Evolutionary conservation across 768 basidiomycete species (phyloP).

Genomic region (Mycena leptocephala): DNA sequence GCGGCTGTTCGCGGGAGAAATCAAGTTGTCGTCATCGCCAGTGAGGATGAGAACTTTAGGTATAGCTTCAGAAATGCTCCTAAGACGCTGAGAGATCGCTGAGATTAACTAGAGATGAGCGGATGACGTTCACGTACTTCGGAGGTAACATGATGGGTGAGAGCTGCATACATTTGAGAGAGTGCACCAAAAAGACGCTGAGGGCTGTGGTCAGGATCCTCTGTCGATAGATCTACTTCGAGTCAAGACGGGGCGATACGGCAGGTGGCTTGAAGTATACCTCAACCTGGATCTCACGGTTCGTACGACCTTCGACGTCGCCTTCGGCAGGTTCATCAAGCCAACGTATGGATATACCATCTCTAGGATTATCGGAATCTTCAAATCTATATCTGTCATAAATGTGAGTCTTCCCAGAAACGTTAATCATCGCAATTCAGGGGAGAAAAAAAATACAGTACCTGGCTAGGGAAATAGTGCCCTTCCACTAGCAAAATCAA

Average conservation of each 20-base stretch:
- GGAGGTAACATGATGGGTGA: conserved; percentile 74
- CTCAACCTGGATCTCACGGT: conserved; percentile 71
- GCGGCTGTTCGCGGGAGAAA: conserved; percentile 66
- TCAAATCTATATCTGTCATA: conserved; percentile 64
- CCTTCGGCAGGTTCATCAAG: conserved; percentile 66
- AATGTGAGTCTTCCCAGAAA: conserved; percentile 46
- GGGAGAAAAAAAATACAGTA: conserved; percentile 16
- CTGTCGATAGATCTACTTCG: conserved; percentile 57
- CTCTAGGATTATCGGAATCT: conserved; percentile 65
- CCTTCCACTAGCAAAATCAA: conserved; percentile 54
- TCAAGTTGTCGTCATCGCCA: conserved; percentile 76
- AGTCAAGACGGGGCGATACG: neutral
- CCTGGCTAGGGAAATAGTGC: conserved; percentile 55
- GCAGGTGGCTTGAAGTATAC: conserved; percentile 49
- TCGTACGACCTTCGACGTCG: conserved; percentile 74
- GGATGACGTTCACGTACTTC: conserved; percentile 34
- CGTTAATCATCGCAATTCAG: neutral
- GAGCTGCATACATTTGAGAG: conserved; percentile 80
- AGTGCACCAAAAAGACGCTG: conserved; percentile 75
- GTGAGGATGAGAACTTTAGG: conserved; percentile 81
- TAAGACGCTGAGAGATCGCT: conserved; percentile 51
- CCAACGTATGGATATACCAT: conserved; percentile 80
- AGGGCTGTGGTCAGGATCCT: conserved; percentile 69
- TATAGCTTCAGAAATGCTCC: conserved; percentile 65
- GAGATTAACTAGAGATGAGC: neutral